These are phyloP conservation scores for Verticillium zaregamsianum DNA, from an alignment of 2,329 filamentous ascomycete genomes.

Conservation along the genomic window DNA sequence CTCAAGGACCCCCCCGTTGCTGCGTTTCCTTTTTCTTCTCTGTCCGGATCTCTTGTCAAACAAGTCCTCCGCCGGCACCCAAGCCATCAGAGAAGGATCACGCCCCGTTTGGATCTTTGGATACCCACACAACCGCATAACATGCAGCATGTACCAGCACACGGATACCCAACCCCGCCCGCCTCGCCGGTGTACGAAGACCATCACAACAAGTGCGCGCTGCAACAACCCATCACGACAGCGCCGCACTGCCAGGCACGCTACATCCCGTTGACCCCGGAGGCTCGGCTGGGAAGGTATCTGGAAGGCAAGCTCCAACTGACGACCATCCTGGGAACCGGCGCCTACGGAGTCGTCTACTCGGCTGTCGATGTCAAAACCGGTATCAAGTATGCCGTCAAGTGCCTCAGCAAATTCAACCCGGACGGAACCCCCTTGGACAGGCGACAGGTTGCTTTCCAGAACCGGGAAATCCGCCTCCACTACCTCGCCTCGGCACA, in stretches of 20 bases:
- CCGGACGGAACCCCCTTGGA: constrained; percentile 68
- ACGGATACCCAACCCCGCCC: constrained; percentile 55
- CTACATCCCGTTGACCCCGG: constrained; percentile 60
- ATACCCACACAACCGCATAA: constrained; percentile 32
- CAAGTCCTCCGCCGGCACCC: constrained; percentile 1
- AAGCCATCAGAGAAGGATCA: constrained; percentile 2
- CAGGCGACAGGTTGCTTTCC: constrained; percentile 80
- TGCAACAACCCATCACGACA: constrained; percentile 31
- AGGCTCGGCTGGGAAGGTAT: constrained; percentile 81
- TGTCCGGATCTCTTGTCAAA: constrained; percentile 9
- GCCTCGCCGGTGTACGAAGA: constrained; percentile 52
- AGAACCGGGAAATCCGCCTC: constrained; percentile 86
- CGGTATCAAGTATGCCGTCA: constrained; percentile 84
- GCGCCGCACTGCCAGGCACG: constrained; percentile 34
- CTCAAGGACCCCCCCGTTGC: constrained; percentile 12
- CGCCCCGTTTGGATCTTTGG: constrained; percentile 17
- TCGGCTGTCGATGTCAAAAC: constrained; percentile 80
- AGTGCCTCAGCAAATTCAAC: constrained; percentile 92
- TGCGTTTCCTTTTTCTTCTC: constrained; percentile 15
- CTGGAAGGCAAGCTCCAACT: constrained; percentile 81
- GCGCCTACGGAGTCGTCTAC: constrained; percentile 96
- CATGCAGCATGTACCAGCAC: constrained; percentile 57
- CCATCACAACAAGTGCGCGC: constrained; percentile 30
- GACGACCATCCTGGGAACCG: constrained; percentile 81
- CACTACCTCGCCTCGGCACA: constrained; percentile 88